Percentiles rank a stretch among this genome's conserved stretches.
phyloP scores from a whole-genome alignment of 2,329 filamentous ascomycete genomes.

The Chaetomiaceae sp. region DNA sequence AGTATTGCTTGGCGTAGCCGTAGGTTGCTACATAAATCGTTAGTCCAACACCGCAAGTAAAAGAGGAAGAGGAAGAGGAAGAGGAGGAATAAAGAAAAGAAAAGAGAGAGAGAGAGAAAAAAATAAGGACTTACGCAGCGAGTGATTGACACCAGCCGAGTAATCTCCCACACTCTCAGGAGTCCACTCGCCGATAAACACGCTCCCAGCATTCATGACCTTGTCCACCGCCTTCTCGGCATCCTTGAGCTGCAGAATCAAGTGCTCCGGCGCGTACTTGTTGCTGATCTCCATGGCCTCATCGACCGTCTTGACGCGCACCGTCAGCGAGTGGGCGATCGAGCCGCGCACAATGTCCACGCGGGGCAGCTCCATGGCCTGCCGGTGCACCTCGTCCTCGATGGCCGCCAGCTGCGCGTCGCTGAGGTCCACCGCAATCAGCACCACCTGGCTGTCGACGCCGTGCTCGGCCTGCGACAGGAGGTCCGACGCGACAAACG shows the following conservation, averaged over 20 bases:
- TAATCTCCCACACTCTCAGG: slow-evolving; percentile 98
- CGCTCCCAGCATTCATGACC: slow-evolving; percentile 90
- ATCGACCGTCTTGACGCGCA: slow-evolving; percentile 65
- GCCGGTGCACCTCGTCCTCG: slow-evolving; percentile 83
- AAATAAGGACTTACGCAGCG: slow-evolving; percentile 81
- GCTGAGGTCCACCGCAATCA: slow-evolving; percentile 76
- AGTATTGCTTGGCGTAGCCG: slow-evolving; percentile 97
- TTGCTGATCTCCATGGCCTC: slow-evolving; percentile 84
- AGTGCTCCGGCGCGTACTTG: slow-evolving; percentile 89
- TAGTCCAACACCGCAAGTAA: neutral
- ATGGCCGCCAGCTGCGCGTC: slow-evolving; percentile 74
- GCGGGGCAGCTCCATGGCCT: slow-evolving; percentile 80
- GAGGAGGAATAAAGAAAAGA: neutral
- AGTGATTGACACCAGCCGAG: slow-evolving; percentile 96
- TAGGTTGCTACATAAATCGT: slow-evolving; percentile 68
- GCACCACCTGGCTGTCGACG: slow-evolving; percentile 89
- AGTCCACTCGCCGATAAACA: slow-evolving; percentile 95
- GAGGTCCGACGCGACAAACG: slow-evolving; percentile 92
- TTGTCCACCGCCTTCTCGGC: slow-evolving; percentile 69
- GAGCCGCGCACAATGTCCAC: slow-evolving; percentile 90
- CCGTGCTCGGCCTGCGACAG: slow-evolving; percentile 96
- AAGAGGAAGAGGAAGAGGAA: neutral
- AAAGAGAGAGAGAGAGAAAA: neutral
- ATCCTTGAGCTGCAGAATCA: slow-evolving; percentile 84
- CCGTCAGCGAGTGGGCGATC: slow-evolving; percentile 87